Evolutionary conservation across 139 green algal species (phyloP).

Genomic region (Tetradesmus lagerheimii): DNA sequence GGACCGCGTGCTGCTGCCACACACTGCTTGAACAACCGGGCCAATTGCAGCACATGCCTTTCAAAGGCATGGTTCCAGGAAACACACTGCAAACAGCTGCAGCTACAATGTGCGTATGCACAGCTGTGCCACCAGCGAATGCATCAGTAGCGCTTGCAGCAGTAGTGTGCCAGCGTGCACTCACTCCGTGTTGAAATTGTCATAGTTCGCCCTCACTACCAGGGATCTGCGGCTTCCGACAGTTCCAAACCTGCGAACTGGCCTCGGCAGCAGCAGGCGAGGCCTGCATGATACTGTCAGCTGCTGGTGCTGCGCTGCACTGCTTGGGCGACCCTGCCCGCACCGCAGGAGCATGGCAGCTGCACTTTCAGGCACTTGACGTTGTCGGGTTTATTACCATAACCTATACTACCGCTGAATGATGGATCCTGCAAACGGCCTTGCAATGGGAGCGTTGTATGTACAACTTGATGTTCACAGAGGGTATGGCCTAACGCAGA

Average conservation of each 20-base stretch:
- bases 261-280: background rate
- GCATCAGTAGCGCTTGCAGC: background rate
- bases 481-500: no score
- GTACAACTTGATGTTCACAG: no score
- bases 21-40: no score
- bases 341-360: slow-evolving; percentile 29
- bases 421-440: no score
- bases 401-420: no score
- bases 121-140: background rate
- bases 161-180: background rate
- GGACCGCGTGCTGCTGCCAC: no score
- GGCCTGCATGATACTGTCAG: background rate
- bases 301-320: background rate
- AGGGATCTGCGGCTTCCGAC: background rate
- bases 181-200: slow-evolving; percentile 49
- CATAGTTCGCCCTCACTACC: slow-evolving; percentile 40
- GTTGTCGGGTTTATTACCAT: no score
- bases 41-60: no score
- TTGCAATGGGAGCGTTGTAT: background rate
- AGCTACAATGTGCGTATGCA: background rate
- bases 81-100: background rate
- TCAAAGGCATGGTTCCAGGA: background rate
- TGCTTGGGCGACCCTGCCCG: background rate
- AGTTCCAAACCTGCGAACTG: background rate
- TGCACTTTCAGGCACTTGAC: background rate